A percentile compares a stretch with the other conserved stretches of the same genome.
Conservation (phyloP, 1,284 basidiomycete species). For the Lentinula novae-zelandiae region DNA sequence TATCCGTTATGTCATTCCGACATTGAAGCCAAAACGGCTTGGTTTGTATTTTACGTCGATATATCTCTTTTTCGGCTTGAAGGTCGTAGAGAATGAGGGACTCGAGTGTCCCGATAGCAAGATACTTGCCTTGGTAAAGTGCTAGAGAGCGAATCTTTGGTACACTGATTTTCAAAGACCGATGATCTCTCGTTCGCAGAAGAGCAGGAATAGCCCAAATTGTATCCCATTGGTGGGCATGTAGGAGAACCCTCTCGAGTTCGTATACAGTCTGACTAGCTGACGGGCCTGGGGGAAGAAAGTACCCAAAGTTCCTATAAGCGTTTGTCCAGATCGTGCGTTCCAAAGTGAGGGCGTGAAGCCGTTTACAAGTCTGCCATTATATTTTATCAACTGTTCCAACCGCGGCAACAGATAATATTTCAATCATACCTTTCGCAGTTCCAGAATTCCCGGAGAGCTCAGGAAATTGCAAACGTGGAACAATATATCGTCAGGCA, state of each 20-base stretch:
- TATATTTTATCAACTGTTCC: no score
- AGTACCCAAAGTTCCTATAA: background rate
- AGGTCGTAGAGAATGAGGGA: conserved; percentile 5
- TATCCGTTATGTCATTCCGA: background rate
- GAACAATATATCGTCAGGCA: conserved; percentile 1
- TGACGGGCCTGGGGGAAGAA: conserved; percentile 2
- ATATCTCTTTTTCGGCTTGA: background rate
- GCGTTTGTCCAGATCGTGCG: conserved; percentile 7
- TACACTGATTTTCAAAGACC: background rate
- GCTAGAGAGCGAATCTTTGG: background rate
- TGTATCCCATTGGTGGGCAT: background rate
- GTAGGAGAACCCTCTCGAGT: conserved; percentile 5
- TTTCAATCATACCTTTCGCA: background rate
- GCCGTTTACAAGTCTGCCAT: conserved; percentile 3
- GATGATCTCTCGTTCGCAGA: background rate
- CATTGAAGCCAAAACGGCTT: background rate
- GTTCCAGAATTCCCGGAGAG: background rate
- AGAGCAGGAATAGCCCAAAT: background rate
- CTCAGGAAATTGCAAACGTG: background rate
- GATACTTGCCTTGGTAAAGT: background rate
- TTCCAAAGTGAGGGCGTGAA: conserved; percentile 4
- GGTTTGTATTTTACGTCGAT: background rate
- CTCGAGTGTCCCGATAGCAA: background rate
- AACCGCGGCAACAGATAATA: background rate
- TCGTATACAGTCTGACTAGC: background rate